phyloP scores from a whole-genome alignment of 1,284 basidiomycete genomes.

The Sanghuangporus sanghuang region DNA sequence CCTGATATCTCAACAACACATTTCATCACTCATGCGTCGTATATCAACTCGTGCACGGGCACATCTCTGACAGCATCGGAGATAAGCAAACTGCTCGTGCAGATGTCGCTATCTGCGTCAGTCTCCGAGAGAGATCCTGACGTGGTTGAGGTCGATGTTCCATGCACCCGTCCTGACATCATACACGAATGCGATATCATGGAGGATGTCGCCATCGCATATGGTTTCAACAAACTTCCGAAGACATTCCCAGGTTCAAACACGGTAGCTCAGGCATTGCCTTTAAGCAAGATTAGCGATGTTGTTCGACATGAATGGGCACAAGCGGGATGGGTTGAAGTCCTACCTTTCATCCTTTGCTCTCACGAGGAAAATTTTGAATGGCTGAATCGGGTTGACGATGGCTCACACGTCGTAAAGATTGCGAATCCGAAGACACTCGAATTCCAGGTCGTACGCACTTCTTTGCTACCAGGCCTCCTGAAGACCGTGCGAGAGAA shows the following conservation, averaged over 20 bases:
- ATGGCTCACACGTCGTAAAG: slow-evolving; percentile 77
- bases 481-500: slow-evolving; percentile 98
- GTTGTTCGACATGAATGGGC: slow-evolving; percentile 90
- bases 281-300: slow-evolving; percentile 89
- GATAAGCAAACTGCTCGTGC: slow-evolving; percentile 61
- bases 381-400: slow-evolving; percentile 84
- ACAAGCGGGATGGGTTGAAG: slow-evolving; percentile 93
- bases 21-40: slow-evolving; percentile 78
- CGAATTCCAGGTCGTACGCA: slow-evolving; percentile 97
- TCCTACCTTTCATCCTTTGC: slow-evolving; percentile 94
- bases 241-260: slow-evolving; percentile 91
- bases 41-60: slow-evolving; percentile 95
- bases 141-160: slow-evolving; percentile 74
- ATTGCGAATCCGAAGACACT: slow-evolving; percentile 97
- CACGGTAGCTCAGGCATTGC: slow-evolving; percentile 90
- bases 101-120: slow-evolving; percentile 68
- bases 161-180: slow-evolving; percentile 92
- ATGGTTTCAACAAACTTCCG: slow-evolving; percentile 96
- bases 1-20: slow-evolving; percentile 76
- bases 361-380: slow-evolving; percentile 98
- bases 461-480: slow-evolving; percentile 90
- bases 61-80: slow-evolving; percentile 61
- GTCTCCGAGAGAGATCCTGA: slow-evolving; percentile 48
- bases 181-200: slow-evolving; percentile 98
- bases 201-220: slow-evolving; percentile 97